Conservation (phyloP, 306 rosid genomes). For the Abrus pulchellus region DNA sequence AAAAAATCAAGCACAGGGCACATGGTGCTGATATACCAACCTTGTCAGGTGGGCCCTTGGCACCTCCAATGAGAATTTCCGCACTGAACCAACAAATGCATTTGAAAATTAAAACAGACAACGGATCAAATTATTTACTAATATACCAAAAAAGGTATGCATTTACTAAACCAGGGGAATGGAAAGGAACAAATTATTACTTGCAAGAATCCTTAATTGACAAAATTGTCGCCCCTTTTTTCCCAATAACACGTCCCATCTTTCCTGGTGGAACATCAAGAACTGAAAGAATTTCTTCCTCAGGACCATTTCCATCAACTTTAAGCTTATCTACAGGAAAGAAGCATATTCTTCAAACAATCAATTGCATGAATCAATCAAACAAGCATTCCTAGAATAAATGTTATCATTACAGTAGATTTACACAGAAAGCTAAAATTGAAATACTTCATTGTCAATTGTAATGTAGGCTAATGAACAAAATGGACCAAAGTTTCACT, state of each 20-base stretch:
- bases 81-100: constrained; percentile 68
- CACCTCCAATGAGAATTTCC: constrained; percentile 85
- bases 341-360: constrained; percentile 41
- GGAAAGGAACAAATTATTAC: constrained; percentile 57
- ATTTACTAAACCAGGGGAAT: constrained; percentile 38
- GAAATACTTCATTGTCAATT: constrained; percentile 23
- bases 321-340: constrained; percentile 61
- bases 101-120: constrained; percentile 31
- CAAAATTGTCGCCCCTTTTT: constrained; percentile 81
- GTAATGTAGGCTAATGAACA: constrained; percentile 38
- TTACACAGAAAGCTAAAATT: constrained; percentile 37
- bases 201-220: constrained; percentile 85
- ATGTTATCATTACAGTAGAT: constrained; percentile 1
- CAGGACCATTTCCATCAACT: constrained; percentile 64
- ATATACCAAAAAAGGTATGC: constrained; percentile 2
- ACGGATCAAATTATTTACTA: constrained; percentile 13
- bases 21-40: constrained; percentile 58
- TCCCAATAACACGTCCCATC: constrained; percentile 94
- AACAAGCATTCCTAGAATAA: constrained; percentile 22
- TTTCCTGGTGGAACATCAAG: constrained; percentile 87
- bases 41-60: constrained; percentile 95
- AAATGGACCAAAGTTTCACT: constrained; percentile 17
- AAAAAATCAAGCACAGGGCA: not conserved
- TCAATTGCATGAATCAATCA: constrained; percentile 28
- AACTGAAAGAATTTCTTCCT: constrained; percentile 95